Evolutionary conservation across 164 flowering plant genomes (phyloP).

Genomic region (Nymphaea colorata): DNA sequence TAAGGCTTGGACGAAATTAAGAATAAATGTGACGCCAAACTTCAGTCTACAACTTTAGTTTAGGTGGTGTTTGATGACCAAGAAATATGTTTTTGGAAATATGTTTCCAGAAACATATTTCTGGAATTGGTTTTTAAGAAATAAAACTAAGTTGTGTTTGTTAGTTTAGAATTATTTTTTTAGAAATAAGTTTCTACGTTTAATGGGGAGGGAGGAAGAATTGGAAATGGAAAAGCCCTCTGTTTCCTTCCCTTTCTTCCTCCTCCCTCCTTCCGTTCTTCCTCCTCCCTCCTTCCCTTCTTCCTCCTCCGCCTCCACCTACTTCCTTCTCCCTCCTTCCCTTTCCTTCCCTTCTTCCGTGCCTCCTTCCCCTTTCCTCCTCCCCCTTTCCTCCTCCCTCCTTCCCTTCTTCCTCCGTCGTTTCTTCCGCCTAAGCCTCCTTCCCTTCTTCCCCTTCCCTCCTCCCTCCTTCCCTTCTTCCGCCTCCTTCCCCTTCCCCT

Average conservation of each 20-base stretch:
- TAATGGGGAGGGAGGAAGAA: too few relatives aligned
- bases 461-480: background rate
- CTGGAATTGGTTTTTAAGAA: background rate
- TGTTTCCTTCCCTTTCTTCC: too few relatives aligned
- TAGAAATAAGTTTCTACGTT: background rate
- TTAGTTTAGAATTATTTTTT: background rate
- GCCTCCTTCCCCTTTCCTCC: background rate
- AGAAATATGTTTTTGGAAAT: too few relatives aligned
- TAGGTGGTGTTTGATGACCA: too few relatives aligned
- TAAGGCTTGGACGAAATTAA: too few relatives aligned
- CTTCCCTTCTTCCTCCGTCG: background rate
- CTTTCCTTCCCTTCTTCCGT: background rate
- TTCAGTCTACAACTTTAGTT: too few relatives aligned
- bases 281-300: background rate
- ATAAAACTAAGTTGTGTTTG: background rate
- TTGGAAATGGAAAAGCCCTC: too few relatives aligned
- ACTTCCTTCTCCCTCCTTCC: background rate
- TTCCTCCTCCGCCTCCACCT: background rate
- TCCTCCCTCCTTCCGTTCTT: background rate
- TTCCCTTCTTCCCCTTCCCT: background rate
- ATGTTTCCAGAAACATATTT: background rate
- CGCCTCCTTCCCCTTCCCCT: background rate
- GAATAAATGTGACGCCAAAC: too few relatives aligned
- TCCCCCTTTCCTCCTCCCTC: background rate
- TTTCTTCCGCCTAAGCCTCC: background rate